Evolutionary conservation across 2,329 filamentous ascomycete genomes (phyloP), one percentile per base, ranked within the genome.

Genomic region (Penicillium sp.): DNA sequence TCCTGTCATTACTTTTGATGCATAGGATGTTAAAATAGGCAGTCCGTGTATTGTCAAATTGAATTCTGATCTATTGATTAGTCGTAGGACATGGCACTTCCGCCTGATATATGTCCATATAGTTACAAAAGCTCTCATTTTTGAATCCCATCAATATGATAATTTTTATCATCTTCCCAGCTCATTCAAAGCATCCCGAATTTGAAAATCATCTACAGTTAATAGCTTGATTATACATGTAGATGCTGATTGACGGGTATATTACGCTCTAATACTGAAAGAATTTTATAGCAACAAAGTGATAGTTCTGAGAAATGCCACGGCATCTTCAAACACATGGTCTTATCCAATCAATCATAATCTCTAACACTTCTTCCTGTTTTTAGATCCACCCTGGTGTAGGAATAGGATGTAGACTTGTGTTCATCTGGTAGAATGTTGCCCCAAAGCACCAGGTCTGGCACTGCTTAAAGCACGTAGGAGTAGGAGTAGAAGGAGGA

Each of bases 391-490:
- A 48, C 5, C 1, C 19, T 14, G 52, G 14, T 21, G 52, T 47
- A 19, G 49, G 9, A 35, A 37, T 4, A 7, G 33, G 9, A 23
- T 37, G 33, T 19, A 29, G 27, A 37, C 7, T 4, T n/a, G 33
- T 39, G 26, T 16, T 16, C 21, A 39, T 26, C n/a, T 11, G n/a
- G 14, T 14, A 25, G 16, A 48, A 26, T 26, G 37, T 50, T 1
- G 42, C 29, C 3, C 50, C 57, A 47, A 59, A 54, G 19, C 57
- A 59, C 46, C 44, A 56, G 6, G 50, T 54, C 21, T 56, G 37
- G 33, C 54, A 57, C 19, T 51, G 14, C 14, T 25, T 27, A 37
- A 59, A 46, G 25, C 57, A 59, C 3, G 16, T 47, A 25, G 47
- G 45, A 21, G 35, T 3, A 27, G 44, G 33, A 42, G 42, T 2